These are phyloP conservation scores for Spirogloea muscicola DNA, from an alignment of 139 green algal species.

Conservation along the genomic window DNA sequence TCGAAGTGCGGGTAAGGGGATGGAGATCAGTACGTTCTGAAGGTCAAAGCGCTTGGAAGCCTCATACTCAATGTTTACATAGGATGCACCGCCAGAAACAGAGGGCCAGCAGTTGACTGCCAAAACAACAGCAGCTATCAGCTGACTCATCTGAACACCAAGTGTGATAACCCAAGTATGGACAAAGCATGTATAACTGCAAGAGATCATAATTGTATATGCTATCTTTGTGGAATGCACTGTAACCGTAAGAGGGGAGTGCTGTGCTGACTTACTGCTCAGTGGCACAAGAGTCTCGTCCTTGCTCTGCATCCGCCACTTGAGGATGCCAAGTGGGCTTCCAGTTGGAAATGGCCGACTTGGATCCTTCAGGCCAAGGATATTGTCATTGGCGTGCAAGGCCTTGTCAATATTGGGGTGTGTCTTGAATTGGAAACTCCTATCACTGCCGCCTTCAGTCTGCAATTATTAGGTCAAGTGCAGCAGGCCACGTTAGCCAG, in stretches of 20 bases:
- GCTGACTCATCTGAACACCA: neutral
- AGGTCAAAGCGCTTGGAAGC: constrained; percentile 74
- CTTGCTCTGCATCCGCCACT: constrained; percentile 85
- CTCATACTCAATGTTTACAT: constrained; percentile 99
- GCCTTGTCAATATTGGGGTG: constrained; percentile 99
- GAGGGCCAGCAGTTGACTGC: constrained; percentile 95
- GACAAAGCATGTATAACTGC: neutral
- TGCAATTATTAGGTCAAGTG: constrained; percentile 19
- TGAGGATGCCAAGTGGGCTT: constrained; percentile 85
- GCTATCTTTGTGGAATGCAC: neutral
- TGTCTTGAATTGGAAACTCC: constrained; percentile 98
- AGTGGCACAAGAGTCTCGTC: constrained; percentile 63
- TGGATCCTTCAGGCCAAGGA: constrained; percentile 89
- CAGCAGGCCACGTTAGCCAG: constrained; percentile 7
- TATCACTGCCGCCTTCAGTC: constrained; percentile 56
- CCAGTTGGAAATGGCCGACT: constrained; percentile 86
- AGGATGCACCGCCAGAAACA: constrained; percentile 76
- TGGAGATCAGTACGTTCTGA: constrained; percentile 84
- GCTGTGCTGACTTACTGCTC: constrained; percentile 18
- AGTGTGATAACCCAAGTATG: neutral
- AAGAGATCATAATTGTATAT: neutral
- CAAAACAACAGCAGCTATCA: constrained; percentile 18
- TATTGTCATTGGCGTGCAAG: constrained; percentile 65
- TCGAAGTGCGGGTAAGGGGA: constrained; percentile 68
- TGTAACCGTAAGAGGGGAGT: neutral